Conservation (phyloP, 2,329 filamentous ascomycete genomes). For the Nakataea oryzae region DNA sequence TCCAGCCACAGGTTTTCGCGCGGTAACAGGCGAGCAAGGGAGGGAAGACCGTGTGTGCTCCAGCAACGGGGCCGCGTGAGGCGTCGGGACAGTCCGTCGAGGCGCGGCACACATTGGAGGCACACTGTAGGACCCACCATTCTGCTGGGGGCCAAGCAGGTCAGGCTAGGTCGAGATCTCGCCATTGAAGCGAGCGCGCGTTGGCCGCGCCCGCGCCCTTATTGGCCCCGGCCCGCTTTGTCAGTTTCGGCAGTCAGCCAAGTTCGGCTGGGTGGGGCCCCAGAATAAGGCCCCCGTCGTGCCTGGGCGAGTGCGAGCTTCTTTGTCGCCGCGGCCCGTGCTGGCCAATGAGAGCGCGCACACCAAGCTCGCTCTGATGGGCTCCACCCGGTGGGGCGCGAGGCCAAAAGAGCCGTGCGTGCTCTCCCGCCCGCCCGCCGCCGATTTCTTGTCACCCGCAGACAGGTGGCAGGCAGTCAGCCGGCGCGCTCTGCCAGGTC, state of each 20-base stretch:
- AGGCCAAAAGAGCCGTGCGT: no score
- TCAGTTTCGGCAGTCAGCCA: neutral
- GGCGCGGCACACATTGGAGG: neutral
- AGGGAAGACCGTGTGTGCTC: neutral
- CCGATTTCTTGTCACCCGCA: neutral
- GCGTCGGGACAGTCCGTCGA: neutral
- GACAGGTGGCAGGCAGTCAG: neutral
- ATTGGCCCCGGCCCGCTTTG: neutral
- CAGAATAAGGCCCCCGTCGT: neutral
- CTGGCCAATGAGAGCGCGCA: neutral
- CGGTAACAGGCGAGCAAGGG: neutral
- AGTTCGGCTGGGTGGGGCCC: neutral
- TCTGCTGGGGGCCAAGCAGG: neutral
- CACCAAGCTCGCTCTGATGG: neutral
- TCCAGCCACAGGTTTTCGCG: neutral
- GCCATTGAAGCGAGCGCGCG: neutral
- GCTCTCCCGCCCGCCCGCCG: no score
- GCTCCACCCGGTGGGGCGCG: neutral
- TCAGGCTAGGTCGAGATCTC: neutral
- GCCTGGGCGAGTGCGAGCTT: neutral
- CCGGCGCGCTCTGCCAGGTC: neutral
- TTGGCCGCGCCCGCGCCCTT: neutral
- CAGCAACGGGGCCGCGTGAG: neutral
- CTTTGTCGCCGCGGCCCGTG: neutral
- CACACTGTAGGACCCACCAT: neutral